Percentiles rank a stretch among this genome's conserved stretches.
Conservation (phyloP, 345 rosid genomes). For the Citrus unshiu region DNA sequence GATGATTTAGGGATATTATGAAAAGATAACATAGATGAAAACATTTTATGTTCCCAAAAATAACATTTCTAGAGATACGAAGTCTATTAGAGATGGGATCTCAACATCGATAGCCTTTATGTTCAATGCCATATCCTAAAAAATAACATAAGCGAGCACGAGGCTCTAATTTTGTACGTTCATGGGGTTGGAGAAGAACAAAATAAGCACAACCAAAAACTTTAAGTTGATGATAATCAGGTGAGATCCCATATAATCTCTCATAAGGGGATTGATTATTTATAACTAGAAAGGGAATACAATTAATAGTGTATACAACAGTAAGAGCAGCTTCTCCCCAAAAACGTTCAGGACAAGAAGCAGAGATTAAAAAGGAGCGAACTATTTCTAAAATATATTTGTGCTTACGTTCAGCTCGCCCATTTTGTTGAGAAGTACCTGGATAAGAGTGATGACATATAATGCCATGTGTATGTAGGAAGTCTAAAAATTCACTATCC, state of each 20-base stretch:
- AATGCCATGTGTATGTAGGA: not conserved
- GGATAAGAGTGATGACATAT: not conserved
- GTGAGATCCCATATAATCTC: not conserved
- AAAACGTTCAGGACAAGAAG: not conserved
- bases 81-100: no score
- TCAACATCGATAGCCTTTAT: not conserved
- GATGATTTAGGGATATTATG: no score
- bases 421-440: conserved; percentile 15
- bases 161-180: not conserved
- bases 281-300: not conserved
- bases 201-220: conserved; percentile 1
- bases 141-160: not conserved
- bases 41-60: no score
- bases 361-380: not conserved
- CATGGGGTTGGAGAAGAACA: not conserved
- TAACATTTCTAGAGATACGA: no score
- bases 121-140: not conserved
- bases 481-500: not conserved
- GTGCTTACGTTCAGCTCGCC: not conserved
- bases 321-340: not conserved
- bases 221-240: no score
- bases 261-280: not conserved
- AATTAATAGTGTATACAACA: not conserved
- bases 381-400: not conserved
- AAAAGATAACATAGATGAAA: no score